Evolutionary conservation across 2,329 filamentous ascomycete genomes (phyloP), one percentile per base, ranked within the genome.

Genomic region (Aspergillus floridensis): DNA sequence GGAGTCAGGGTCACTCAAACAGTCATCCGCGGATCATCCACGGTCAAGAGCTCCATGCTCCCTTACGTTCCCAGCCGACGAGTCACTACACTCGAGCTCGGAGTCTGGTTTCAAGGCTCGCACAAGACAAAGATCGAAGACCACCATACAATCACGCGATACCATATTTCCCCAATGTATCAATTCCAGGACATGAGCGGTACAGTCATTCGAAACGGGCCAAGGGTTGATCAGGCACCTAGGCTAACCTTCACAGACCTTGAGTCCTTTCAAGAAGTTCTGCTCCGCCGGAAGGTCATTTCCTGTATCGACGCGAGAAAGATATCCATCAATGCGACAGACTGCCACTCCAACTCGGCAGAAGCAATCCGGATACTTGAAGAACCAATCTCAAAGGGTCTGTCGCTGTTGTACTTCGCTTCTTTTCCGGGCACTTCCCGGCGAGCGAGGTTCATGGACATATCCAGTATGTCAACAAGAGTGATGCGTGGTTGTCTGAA

Each of bases 71-170:
- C 48, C 4, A 41, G 57, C 41, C 47, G 29, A 26, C 22, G 51
- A 2, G 35, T 58, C 24, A 24, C 46, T 26, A 7, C 32, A n/a
- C 41, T 44, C 3, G 22, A 29, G 5, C 32, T 29, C 19, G 44
- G n/a, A 8, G 53, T 58, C 21, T 46, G 49, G 16, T 61, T 61
- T 46, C 50, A 56, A 29, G 59, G 59, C 10, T 59, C 52, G 4
- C 59, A 61, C 19, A 41, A 46, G 4, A 24, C 47, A 11, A 49
- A 53, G 44, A 49, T 61, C 2, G 53, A 53, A 31, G 29, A 51
- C n/a, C 24, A 50, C 4, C 48, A 53, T 4, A 19, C 11, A 2
- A 29, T 29, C 12, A 49, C 58, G 3, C 32, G 12, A 10, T 35
- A 19, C 21, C 47, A 38, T 12, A 46, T 59, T 3, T 22, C 49